Conservation (phyloP, 2,329 filamentous ascomycete genomes). For the Phoma sp. region DNA sequence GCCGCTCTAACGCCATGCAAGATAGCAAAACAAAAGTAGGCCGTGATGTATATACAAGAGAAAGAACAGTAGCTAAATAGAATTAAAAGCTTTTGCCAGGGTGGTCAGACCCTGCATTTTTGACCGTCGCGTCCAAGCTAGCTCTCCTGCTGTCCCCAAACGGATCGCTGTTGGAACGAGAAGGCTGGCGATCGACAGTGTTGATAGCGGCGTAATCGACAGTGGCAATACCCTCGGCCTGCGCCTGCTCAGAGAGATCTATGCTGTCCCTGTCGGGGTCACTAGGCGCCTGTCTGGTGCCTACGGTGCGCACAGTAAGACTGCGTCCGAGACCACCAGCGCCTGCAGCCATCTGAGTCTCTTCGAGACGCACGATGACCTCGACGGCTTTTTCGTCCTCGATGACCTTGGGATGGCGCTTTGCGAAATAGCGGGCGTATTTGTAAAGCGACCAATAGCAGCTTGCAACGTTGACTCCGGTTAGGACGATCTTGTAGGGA, state of each 20-base stretch:
- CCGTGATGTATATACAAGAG: background rate
- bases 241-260: conserved; percentile 7
- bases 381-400: conserved; percentile 54
- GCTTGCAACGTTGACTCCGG: conserved; percentile 52
- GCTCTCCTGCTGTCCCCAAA: conserved; percentile 11
- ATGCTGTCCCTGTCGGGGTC: background rate
- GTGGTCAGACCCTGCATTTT: background rate
- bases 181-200: background rate
- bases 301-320: conserved; percentile 30
- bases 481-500: conserved; percentile 54
- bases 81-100: background rate
- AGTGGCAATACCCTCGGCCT: conserved; percentile 4
- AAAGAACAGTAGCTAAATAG: background rate
- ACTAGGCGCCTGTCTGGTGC: background rate
- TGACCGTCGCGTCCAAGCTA: background rate
- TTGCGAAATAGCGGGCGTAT: conserved; percentile 56
- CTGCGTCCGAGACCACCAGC: conserved; percentile 26
- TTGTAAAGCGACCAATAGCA: conserved; percentile 50
- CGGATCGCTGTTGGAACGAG: background rate
- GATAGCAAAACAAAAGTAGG: background rate
- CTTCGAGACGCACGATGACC: conserved; percentile 36
- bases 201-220: conserved; percentile 9
- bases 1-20: background rate
- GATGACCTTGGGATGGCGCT: conserved; percentile 56
- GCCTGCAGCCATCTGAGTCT: conserved; percentile 14